Conservation (phyloP, 2,329 filamentous ascomycete species). For the Stachybotrys chartarum region DNA sequence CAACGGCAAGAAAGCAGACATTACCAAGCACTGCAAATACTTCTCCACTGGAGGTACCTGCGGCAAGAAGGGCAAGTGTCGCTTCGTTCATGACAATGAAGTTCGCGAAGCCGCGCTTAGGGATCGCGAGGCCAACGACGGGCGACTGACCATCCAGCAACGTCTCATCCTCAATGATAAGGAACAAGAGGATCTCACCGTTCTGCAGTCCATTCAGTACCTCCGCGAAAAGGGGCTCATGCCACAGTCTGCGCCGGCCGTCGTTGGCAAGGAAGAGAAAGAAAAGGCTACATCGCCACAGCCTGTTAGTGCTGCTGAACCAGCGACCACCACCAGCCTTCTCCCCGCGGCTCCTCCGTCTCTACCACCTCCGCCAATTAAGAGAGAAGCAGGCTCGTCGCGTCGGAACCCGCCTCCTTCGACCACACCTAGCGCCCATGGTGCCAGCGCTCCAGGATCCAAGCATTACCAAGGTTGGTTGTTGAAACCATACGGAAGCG, state of each 20-base stretch:
- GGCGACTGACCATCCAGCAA: slow-evolving; percentile 59
- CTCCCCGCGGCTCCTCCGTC: slow-evolving; percentile 31
- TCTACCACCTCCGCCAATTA: slow-evolving; percentile 25
- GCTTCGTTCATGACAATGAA: slow-evolving; percentile 60
- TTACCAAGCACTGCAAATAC: slow-evolving; percentile 63
- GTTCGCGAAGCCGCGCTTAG: slow-evolving; percentile 56
- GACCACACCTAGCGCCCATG: slow-evolving; percentile 20
- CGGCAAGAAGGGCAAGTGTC: slow-evolving; percentile 69
- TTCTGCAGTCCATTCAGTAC: slow-evolving; percentile 59
- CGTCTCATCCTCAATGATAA: slow-evolving; percentile 61
- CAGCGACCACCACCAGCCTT: slow-evolving; percentile 18
- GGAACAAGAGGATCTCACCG: slow-evolving; percentile 59
- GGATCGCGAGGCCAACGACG: slow-evolving; percentile 58
- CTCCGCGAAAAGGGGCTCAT: slow-evolving; percentile 53
- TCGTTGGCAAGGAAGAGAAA: slow-evolving; percentile 7
- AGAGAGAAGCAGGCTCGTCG: slow-evolving; percentile 22
- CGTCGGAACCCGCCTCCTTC: slow-evolving; percentile 24
- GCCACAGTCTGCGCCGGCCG: slow-evolving; percentile 15
- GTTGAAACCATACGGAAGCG: slow-evolving; percentile 26
- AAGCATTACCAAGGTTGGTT: slow-evolving; percentile 31
- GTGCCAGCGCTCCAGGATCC: slow-evolving; percentile 20
- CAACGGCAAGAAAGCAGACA: slow-evolving; percentile 48
- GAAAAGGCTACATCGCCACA: slow-evolving; percentile 8
- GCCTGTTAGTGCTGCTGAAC: not conserved
- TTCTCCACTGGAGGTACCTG: slow-evolving; percentile 62